Evolutionary conservation across 495 filamentous ascomycete species (phyloP), one percentile per base, ranked within the genome.

Genomic region (Penicillium pancosmium): DNA sequence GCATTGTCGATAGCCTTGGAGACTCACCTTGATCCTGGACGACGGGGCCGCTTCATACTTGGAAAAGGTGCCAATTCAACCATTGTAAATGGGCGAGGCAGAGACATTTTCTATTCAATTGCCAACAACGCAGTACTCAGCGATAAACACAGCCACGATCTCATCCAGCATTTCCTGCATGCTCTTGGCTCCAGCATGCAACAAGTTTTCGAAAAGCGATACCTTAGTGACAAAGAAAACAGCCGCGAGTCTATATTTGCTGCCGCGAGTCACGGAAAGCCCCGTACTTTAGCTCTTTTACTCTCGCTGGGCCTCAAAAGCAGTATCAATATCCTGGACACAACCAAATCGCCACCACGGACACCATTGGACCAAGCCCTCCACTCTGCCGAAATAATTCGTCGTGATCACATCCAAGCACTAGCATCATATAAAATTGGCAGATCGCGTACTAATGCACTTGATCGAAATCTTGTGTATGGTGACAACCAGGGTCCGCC

Each of bases 51-150:
- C 18, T 63, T 57, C n/a, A 31, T 63, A 7, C 50, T 63, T 11
- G 50, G 38, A 13, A 63, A 63, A 15, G 60, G 60, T 34, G 60
- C 60, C 4, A 46, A 63, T 31, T 41, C 54, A 1, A 50, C 53
- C 16, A 23, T 36, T 13, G 38, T 48, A 8, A 57, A 54, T 18
- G 31, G n/a, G 21, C 33, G 51, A 36, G 60, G 43, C 15, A 52
- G 56, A 44, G 60, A 63, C 11, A 59, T 63, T 12, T 54, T 63
- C 46, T 55, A 54, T n/a, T 54, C 60, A n/a, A 55, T 63, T 5
- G 60, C 56, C 41, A 59, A 59, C 34, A 63, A 63, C 16, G 55
- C 19, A 31, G 36, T 55, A 13, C 40, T 63, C 6, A 63, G 18
- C 12, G 60, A 63, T 35, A 55, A 59, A 52, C 25, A 5, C 23